Base-by-base conservation (phyloP, 2,329 filamentous ascomycete species). In the Huntiella omanensis region DNA sequence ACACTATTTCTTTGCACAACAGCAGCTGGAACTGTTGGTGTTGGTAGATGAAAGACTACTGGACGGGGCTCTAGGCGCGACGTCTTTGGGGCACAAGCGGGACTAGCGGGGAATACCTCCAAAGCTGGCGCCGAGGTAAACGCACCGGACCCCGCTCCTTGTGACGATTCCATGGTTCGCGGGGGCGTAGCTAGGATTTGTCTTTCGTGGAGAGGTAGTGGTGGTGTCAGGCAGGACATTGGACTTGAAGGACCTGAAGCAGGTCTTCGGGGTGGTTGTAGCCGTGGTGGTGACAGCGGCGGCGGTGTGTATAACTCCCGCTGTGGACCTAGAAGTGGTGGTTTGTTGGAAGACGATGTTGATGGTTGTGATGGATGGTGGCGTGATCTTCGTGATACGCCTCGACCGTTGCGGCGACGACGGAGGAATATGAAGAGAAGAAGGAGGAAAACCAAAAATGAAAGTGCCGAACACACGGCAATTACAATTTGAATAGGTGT, bases 181-280 rank as follows among this genome's bases (percentile, higher is more conserved):
- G 44, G 48, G 15, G 48, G 48, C 36, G 48, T 49, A 19, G 36
- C 12, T 3, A 49, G 35, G 11, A 47, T 17, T 22, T 49, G 48
- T 8, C 48, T 35, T n/a, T 49, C 48, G 17, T 37, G n/a, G 10
- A 49, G 28, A 10, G 32, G 35, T 17, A 45, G n/a, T 4, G 48
- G 48, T 7, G 48, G 48, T 13, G 40, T 44, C 15, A 49, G 36
- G 32, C 33, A 6, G 15, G 13, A 15, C 8, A 45, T 43, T 28
- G 40, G 22, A 19, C 32, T 5, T 5, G 44, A 13, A 3, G 44
- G 36, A 10, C 36, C 33, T 17, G 40, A 43, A 17, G 39, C 43
- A 22, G 48, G 44, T 8, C 40, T 17, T 11, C 28, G 43, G 10
- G 44, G 48, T n/a, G 39, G 43, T 7, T 40, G 22, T n/a, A 47